These are phyloP conservation scores for Aspergillus texensis DNA, from an alignment of 2,329 filamentous ascomycete species.

Conservation along the genomic window DNA sequence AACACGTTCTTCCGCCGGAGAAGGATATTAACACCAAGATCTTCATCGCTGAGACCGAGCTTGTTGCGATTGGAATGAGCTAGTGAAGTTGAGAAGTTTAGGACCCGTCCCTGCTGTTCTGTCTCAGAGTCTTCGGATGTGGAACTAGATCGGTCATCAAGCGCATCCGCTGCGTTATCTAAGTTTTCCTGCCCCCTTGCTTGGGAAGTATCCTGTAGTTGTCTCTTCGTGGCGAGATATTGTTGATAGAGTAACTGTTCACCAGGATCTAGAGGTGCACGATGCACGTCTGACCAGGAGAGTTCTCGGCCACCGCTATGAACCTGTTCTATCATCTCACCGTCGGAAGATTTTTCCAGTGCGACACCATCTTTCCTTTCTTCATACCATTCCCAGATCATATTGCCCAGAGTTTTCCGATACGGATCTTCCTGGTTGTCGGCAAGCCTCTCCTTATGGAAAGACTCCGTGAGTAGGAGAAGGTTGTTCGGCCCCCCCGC, in stretches of 20 bases:
- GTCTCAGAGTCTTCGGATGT: slow-evolving; percentile 87
- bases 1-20: slow-evolving; percentile 87
- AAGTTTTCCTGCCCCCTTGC: slow-evolving; percentile 67
- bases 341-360: slow-evolving; percentile 55
- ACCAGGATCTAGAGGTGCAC: slow-evolving; percentile 69
- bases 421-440: slow-evolving; percentile 33
- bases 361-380: slow-evolving; percentile 67
- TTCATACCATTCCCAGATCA: slow-evolving; percentile 79
- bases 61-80: slow-evolving; percentile 85
- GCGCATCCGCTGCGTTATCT: slow-evolving; percentile 71
- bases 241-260: slow-evolving; percentile 86
- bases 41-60: slow-evolving; percentile 81
- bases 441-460: slow-evolving; percentile 31
- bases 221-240: slow-evolving; percentile 84
- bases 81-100: slow-evolving; percentile 85
- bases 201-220: slow-evolving; percentile 80
- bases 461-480: slow-evolving; percentile 80
- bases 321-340: slow-evolving; percentile 68
- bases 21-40: slow-evolving; percentile 87
- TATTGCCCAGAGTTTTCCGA: slow-evolving; percentile 66
- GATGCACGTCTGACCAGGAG: slow-evolving; percentile 62
- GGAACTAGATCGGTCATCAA: slow-evolving; percentile 80
- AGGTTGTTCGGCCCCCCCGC: slow-evolving; percentile 79
- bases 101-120: slow-evolving; percentile 85
- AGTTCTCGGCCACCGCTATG: slow-evolving; percentile 66